phyloP scores from a whole-genome alignment of 148 eudicot species.

The Camellia granthamiana region DNA sequence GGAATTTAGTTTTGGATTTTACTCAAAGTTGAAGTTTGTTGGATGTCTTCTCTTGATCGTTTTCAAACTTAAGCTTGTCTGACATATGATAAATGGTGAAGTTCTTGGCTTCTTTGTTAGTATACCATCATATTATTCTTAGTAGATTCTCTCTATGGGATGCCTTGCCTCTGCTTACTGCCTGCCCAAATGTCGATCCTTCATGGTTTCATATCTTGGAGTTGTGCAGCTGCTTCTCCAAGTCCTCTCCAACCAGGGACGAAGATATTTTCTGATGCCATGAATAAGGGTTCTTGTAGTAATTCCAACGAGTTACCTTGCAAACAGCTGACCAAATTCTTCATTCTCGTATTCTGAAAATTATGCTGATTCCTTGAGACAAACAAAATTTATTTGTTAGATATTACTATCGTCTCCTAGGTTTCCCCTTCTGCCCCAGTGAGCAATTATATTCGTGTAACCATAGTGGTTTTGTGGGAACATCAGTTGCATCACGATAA shows the following conservation, averaged over 20 bases:
- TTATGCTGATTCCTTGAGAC: too few species aligned
- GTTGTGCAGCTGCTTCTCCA: not conserved
- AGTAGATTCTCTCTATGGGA: not conserved
- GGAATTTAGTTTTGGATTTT: too few species aligned
- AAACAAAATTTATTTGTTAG: too few species aligned
- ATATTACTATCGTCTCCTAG: too few species aligned
- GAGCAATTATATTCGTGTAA: not conserved
- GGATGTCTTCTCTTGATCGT: not conserved
- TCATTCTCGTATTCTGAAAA: too few species aligned
- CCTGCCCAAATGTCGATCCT: not conserved
- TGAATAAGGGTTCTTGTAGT: too few species aligned
- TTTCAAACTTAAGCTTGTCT: not conserved
- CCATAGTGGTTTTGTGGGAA: not conserved
- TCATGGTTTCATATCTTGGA: not conserved
- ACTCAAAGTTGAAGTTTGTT: too few species aligned
- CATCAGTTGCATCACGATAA: not conserved
- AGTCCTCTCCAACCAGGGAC: not conserved
- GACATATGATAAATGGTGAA: not conserved
- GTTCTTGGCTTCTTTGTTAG: not conserved
- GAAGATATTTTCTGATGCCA: too few species aligned
- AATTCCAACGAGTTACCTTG: too few species aligned
- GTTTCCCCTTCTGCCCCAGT: too few species aligned
- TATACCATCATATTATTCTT: not conserved
- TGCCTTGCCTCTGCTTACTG: not conserved
- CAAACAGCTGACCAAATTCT: too few species aligned